These are phyloP conservation scores for Cercospora zeae-maydis DNA, from an alignment of 2,329 filamentous ascomycete species.

Conservation along the genomic window DNA sequence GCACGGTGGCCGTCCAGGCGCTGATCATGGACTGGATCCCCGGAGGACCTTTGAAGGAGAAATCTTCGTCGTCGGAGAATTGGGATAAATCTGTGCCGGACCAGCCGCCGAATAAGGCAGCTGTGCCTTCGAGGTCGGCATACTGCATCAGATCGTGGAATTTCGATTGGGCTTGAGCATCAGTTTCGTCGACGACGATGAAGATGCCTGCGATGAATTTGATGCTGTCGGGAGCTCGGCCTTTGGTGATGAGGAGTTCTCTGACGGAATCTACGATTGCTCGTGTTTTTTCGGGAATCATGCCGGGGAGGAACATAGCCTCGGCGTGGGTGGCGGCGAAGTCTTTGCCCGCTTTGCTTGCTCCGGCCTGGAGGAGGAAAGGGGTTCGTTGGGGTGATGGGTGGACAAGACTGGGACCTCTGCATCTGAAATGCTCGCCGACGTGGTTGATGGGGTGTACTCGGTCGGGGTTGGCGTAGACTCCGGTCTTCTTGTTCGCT, in stretches of 20 bases:
- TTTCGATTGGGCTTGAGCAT: slow-evolving; percentile 44
- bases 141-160: slow-evolving; percentile 44
- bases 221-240: slow-evolving; percentile 41
- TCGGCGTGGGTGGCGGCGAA: slow-evolving; percentile 47
- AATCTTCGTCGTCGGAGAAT: slow-evolving; percentile 46
- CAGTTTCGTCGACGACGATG: slow-evolving; percentile 45
- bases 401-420: slow-evolving; percentile 49
- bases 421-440: slow-evolving; percentile 44
- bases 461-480: slow-evolving; percentile 56
- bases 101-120: slow-evolving; percentile 49
- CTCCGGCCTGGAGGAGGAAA: slow-evolving; percentile 53
- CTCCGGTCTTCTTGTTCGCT: slow-evolving; percentile 54
- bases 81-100: slow-evolving; percentile 45
- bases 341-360: slow-evolving; percentile 44
- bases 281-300: slow-evolving; percentile 42
- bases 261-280: slow-evolving; percentile 44
- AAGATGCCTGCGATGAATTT: slow-evolving; percentile 47
- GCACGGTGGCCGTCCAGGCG: slow-evolving; percentile 44
- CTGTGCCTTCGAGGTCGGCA: slow-evolving; percentile 44
- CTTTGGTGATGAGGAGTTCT: slow-evolving; percentile 38
- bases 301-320: slow-evolving; percentile 47
- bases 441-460: slow-evolving; percentile 52
- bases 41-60: slow-evolving; percentile 40
- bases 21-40: slow-evolving; percentile 46
- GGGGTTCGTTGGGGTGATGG: slow-evolving; percentile 57